Percentiles rank a stretch among this genome's conserved stretches.
phyloP scores from a whole-genome alignment of 163 green algal genomes.

The Scenedesmus sp. region DNA sequence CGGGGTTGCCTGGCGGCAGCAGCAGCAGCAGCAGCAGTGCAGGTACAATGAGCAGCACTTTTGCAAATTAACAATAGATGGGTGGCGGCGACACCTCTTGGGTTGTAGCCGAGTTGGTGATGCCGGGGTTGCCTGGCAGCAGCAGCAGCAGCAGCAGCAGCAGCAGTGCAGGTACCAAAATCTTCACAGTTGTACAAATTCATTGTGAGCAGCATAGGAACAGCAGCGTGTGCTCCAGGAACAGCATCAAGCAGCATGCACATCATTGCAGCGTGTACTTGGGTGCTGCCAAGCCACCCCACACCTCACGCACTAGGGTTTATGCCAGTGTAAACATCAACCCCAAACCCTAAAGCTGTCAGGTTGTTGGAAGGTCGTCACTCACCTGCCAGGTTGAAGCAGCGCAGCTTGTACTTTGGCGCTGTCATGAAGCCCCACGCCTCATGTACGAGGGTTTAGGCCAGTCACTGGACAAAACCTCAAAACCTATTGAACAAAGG shows the following conservation, averaged over 20 bases:
- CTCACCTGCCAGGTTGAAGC: conserved; percentile 1
- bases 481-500: not conserved
- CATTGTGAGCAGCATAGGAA: too few relatives aligned
- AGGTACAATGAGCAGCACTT: not conserved
- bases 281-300: not conserved
- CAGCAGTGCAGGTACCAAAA: not conserved
- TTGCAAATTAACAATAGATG: too few relatives aligned
- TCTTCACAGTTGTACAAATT: too few relatives aligned
- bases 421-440: conserved; percentile 6
- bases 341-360: too few relatives aligned
- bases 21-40: not conserved
- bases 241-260: not conserved
- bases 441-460: not conserved
- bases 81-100: too few relatives aligned
- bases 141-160: not conserved
- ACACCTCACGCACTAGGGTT: not conserved
- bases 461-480: not conserved
- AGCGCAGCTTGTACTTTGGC: not conserved
- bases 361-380: too few relatives aligned
- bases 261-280: not conserved
- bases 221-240: too few relatives aligned
- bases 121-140: too few relatives aligned
- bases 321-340: not conserved
- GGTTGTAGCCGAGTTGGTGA: too few relatives aligned
- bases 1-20: not conserved